Base-by-base conservation (phyloP, 1,139 yeast genomes). In the Saccharomycopsis crataegensis region DNA sequence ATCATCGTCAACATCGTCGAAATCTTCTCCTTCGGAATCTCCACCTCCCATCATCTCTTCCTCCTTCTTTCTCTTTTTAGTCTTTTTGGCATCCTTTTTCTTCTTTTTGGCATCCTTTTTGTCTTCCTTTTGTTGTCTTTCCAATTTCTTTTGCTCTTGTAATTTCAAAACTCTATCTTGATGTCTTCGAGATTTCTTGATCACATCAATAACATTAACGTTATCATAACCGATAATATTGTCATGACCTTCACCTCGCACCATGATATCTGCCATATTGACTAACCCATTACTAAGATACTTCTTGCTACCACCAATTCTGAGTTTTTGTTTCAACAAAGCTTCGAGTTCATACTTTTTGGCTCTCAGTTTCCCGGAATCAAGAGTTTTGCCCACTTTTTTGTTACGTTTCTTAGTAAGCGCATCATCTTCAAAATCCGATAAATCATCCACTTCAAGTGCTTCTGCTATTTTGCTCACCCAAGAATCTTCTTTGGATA, bases 391-490 rank as follows among this genome's bases (percentile, higher is more conserved):
- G 56, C 73, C 76, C 62, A 79, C 80, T 61, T 77, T 80, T 64
- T 85, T 78, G 62, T 74, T 75, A 60, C 87, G 75, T 64, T 79
- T 83, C 64, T 79, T 82, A 62, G 79, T 82, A 53, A 84, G 69
- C 51, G 81, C 77, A 57, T 81, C 85, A 65, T 86, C 95, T 60
- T 82, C 89, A 54, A 83, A 74, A 54, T 83, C 90, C 42, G 78
- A 74, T 53, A 81, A 68, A 58, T 81, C 82, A 11, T 62, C 67
- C 38, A 91, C 71, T 5, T 96, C 99, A 54, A 94, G 74, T 55
- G 93, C 99, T 51, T 86, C 94, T 0, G 98, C 99, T 0, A 97
- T 97, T 64, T 89, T 83, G 57, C 80, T 78, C 56, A 90, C 74
- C 97, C 98, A 91, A 33, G 80, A 74, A 55, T 80, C 81, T 61